phyloP scores from a whole-genome alignment of 352 stramenopile species.

The Pythium volutum region DNA sequence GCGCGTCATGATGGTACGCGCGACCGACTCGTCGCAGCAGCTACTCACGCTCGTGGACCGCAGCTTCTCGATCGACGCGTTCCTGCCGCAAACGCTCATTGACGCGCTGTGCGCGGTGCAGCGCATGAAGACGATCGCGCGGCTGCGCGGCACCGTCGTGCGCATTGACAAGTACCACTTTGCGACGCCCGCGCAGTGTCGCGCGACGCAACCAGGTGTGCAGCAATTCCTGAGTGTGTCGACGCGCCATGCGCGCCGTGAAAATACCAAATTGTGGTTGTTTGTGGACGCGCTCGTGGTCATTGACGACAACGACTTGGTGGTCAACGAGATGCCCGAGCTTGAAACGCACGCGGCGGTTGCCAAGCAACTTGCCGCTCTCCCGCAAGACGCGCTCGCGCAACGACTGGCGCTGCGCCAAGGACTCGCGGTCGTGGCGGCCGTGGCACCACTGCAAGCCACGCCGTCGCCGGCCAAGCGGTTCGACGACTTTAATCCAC shows the following conservation, averaged over 20 bases:
- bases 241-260: background rate
- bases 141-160: constrained; percentile 47
- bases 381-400: constrained; percentile 33
- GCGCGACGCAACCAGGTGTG: constrained; percentile 25
- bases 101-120: constrained; percentile 21
- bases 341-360: constrained; percentile 34
- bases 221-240: background rate
- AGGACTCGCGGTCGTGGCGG: constrained; percentile 23
- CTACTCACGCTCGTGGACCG: constrained; percentile 54
- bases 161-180: constrained; percentile 65
- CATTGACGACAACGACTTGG: constrained; percentile 48
- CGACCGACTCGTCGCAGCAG: constrained; percentile 37
- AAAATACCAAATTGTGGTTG: background rate
- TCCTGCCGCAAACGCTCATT: constrained; percentile 34
- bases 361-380: constrained; percentile 21
- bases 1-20: constrained; percentile 52
- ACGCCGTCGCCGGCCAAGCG: constrained; percentile 1
- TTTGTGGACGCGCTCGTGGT: constrained; percentile 40
- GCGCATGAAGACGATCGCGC: constrained; percentile 35
- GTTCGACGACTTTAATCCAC: constrained; percentile 41
- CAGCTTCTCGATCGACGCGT: constrained; percentile 41
- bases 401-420: constrained; percentile 49
- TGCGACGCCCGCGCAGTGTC: constrained; percentile 38
- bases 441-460: background rate
- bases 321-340: constrained; percentile 33